These are phyloP conservation scores for Talaromyces sp. DNA, from an alignment of 2,329 filamentous ascomycete genomes.

Conservation along the genomic window DNA sequence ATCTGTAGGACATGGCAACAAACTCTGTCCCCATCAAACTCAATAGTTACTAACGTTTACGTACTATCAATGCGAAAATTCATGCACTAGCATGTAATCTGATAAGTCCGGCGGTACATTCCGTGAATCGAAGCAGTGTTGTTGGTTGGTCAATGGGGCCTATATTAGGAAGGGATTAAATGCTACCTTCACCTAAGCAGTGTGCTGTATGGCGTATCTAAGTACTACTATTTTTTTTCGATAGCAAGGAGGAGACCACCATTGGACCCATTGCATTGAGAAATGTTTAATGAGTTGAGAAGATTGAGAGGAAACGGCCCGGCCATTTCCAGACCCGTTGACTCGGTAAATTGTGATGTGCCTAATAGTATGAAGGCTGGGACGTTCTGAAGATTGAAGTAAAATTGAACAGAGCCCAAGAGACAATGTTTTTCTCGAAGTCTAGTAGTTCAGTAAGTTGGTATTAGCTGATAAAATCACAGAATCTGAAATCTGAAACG, in stretches of 20 bases:
- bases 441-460: background rate
- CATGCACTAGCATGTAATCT: background rate
- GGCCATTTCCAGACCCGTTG: conserved; percentile 6
- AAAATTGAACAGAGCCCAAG: background rate
- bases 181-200: background rate
- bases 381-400: background rate
- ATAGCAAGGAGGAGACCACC: background rate
- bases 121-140: background rate
- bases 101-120: background rate
- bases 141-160: background rate
- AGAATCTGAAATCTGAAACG: conserved; percentile 5
- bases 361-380: background rate
- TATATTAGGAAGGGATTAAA: background rate
- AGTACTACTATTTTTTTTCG: background rate
- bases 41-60: too few species aligned
- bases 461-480: background rate
- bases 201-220: background rate
- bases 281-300: background rate
- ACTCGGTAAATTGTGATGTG: conserved; percentile 2
- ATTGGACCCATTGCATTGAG: background rate
- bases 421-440: background rate
- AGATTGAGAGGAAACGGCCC: background rate
- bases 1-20: conserved; percentile 9
- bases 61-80: background rate
- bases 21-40: background rate